A percentile compares a stretch with the other conserved stretches of the same genome.
Conservation (phyloP, 2,329 filamentous ascomycete genomes). For the Zelopaecilomyces penicillatus region DNA sequence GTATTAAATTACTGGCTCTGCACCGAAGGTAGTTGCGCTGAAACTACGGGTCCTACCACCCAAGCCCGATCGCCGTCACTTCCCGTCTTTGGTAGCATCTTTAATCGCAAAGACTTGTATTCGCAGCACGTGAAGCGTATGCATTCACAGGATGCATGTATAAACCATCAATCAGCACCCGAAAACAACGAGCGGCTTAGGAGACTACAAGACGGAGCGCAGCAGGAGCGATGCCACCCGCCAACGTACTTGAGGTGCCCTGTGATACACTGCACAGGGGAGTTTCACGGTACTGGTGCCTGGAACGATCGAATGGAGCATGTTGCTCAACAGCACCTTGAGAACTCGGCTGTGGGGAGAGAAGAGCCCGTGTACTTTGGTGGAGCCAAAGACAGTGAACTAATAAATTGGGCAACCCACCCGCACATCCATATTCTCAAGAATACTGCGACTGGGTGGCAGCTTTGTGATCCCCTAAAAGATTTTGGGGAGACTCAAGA, state of each 20-base stretch:
- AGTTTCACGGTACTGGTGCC: slow-evolving; percentile 53
- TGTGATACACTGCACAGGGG: slow-evolving; percentile 46
- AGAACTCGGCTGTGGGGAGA: slow-evolving; percentile 31
- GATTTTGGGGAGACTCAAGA: slow-evolving; percentile 5
- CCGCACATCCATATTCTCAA: slow-evolving; percentile 25
- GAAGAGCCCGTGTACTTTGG: slow-evolving; percentile 29
- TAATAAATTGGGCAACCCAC: slow-evolving; percentile 32
- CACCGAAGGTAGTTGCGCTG: slow-evolving; percentile 49
- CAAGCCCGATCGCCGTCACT: slow-evolving; percentile 9
- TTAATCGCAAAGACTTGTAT: slow-evolving; percentile 90
- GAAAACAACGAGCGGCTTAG: slow-evolving; percentile 48
- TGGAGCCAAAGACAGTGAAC: slow-evolving; percentile 26
- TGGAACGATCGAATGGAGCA: slow-evolving; percentile 89
- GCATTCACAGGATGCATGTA: slow-evolving; percentile 45
- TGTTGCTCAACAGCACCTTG: slow-evolving; percentile 65
- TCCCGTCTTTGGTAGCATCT: slow-evolving; percentile 52
- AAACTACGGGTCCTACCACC: slow-evolving; percentile 18
- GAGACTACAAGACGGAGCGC: slow-evolving; percentile 49
- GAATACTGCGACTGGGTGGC: slow-evolving; percentile 20
- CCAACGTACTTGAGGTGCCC: slow-evolving; percentile 56
- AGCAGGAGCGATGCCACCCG: slow-evolving; percentile 49
- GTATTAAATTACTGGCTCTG: slow-evolving; percentile 69
- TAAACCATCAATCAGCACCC: slow-evolving; percentile 31
- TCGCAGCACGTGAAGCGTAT: slow-evolving; percentile 81
- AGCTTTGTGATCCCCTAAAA: slow-evolving; percentile 24